phyloP scores from a whole-genome alignment of 1,284 basidiomycete species.

The Cystobasidium pallidum region DNA sequence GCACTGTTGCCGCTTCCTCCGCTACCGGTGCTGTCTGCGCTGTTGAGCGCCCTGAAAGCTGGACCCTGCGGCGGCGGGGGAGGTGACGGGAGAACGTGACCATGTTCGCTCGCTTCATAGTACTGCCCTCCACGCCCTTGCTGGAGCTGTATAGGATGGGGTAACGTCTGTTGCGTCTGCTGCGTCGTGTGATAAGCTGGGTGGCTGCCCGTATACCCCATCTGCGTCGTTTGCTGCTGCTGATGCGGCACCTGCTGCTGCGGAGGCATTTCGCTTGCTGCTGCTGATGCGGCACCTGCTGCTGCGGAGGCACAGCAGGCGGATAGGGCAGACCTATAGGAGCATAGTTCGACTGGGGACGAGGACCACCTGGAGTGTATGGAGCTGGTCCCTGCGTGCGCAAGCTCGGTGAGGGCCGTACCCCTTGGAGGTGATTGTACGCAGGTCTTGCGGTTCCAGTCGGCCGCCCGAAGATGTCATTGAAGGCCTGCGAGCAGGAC shows the following conservation, averaged over 20 bases:
- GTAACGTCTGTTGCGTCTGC: slow-evolving; percentile 13
- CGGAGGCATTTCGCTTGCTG: slow-evolving; percentile 30
- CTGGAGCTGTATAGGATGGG: neutral
- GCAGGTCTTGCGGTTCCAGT: slow-evolving; percentile 23
- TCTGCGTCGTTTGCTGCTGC: slow-evolving; percentile 44
- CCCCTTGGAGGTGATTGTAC: slow-evolving; percentile 26
- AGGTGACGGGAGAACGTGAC: slow-evolving; percentile 16
- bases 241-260: neutral
- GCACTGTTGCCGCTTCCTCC: slow-evolving; percentile 10
- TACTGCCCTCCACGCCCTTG: neutral
- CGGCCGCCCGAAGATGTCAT: slow-evolving; percentile 40
- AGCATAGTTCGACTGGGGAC: slow-evolving; percentile 21
- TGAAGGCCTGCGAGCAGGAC: slow-evolving; percentile 18
- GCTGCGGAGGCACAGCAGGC: neutral
- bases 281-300: slow-evolving; percentile 27
- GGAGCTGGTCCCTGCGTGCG: neutral
- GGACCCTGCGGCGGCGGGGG: slow-evolving; percentile 38
- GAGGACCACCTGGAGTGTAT: slow-evolving; percentile 11
- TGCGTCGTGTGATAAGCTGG: slow-evolving; percentile 8
- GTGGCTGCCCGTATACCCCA: slow-evolving; percentile 47
- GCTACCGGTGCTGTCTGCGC: slow-evolving; percentile 10
- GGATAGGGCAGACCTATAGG: slow-evolving; percentile 21
- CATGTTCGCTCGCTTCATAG: neutral
- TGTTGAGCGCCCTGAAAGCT: slow-evolving; percentile 27
- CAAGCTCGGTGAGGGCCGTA: slow-evolving; percentile 18